phyloP scores from a whole-genome alignment of 257 asterid genomes.

The Scutellaria galericulata region DNA sequence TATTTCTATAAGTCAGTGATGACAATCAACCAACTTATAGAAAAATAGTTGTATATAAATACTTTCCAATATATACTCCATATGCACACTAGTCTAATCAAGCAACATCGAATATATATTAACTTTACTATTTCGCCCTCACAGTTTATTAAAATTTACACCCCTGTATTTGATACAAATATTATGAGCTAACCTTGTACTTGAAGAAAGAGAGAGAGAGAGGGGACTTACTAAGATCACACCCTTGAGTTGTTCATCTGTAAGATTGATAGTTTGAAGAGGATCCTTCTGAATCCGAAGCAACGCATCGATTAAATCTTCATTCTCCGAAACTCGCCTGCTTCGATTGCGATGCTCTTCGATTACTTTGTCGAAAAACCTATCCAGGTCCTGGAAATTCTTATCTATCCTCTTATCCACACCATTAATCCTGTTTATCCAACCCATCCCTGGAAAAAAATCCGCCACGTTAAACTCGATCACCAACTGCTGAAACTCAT shows the following conservation, averaged over 20 bases:
- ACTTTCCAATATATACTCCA: no score
- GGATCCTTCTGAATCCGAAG: constrained; percentile 50
- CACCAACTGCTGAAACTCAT: constrained; percentile 32
- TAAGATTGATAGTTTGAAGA: neutral
- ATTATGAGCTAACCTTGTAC: no score
- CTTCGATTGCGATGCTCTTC: constrained; percentile 38
- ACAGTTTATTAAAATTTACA: no score
- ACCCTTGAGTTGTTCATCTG: constrained; percentile 43
- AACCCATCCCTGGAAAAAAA: constrained; percentile 46
- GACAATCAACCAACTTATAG: no score
- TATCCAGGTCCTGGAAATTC: constrained; percentile 34
- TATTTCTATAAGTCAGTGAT: no score
- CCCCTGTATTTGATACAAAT: no score
- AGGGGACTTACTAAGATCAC: constrained; percentile 37
- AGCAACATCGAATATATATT: no score
- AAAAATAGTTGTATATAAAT: no score
- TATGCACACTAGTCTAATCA: no score
- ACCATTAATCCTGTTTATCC: constrained; percentile 52
- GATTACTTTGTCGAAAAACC: constrained; percentile 39
- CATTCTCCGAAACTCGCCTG: constrained; percentile 22
- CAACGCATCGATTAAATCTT: constrained; percentile 52
- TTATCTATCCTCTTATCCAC: constrained; percentile 36
- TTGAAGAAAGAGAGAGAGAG: neutral
- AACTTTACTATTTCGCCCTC: no score
- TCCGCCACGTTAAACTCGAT: constrained; percentile 43